These are phyloP conservation scores for Wickerhamiella azyma DNA, from an alignment of 805 yeast species.

Conservation along the genomic window DNA sequence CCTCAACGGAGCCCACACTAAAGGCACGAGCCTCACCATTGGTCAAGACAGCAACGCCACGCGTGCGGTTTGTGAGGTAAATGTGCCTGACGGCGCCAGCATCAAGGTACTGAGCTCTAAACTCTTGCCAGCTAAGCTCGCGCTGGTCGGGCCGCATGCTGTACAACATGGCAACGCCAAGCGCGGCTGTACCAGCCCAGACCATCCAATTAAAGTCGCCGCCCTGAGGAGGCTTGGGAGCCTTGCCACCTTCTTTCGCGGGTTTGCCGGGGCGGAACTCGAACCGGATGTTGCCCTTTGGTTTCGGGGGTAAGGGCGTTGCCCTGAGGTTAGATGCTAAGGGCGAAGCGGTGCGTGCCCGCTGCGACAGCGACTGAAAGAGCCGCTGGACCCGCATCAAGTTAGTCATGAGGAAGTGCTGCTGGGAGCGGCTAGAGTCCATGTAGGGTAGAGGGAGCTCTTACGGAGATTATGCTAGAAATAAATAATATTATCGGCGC, in stretches of 20 bases:
- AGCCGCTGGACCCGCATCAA: too few species aligned
- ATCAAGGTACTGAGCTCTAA: constrained; percentile 57
- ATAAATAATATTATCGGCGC: too few species aligned
- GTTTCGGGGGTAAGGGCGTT: too few species aligned
- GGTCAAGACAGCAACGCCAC: constrained; percentile 53
- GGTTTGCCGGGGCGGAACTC: constrained; percentile 6
- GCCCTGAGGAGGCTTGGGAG: constrained; percentile 9
- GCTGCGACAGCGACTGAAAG: too few species aligned
- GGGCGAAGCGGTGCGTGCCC: too few species aligned
- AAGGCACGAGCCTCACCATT: constrained; percentile 40
- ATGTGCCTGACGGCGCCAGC: constrained; percentile 65
- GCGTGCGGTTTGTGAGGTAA: constrained; percentile 60
- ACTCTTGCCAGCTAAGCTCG: constrained; percentile 86
- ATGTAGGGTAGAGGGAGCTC: too few species aligned
- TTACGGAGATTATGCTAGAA: too few species aligned
- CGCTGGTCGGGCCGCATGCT: constrained; percentile 4
- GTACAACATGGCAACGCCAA: constrained; percentile 4
- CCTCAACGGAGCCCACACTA: constrained; percentile 77
- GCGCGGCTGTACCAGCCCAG: constrained; percentile 7
- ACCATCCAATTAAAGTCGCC: neutral
- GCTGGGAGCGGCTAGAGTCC: too few species aligned
- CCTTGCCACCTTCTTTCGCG: constrained; percentile 5
- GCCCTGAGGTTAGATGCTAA: too few species aligned
- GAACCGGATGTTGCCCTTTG: neutral
- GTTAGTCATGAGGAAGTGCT: too few species aligned